These are phyloP conservation scores for Articulospora tetracladia DNA, from an alignment of 495 filamentous ascomycete genomes.

Conservation along the genomic window DNA sequence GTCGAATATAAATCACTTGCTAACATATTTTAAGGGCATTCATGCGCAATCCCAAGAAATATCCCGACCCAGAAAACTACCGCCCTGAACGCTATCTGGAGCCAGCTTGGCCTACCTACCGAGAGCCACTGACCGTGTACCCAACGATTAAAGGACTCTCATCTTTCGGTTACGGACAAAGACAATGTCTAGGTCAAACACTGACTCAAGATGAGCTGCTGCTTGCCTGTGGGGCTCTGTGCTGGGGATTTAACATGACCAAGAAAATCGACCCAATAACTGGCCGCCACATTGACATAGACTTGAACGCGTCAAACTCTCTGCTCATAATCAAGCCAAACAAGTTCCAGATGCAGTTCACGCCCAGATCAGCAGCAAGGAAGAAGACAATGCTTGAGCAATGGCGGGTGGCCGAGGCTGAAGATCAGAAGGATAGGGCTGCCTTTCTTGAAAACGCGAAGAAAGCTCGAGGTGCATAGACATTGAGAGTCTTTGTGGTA, in stretches of 20 bases:
- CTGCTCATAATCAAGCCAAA: not conserved
- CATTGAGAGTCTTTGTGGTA: too few species aligned
- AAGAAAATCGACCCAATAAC: constrained; percentile 1
- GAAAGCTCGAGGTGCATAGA: not conserved
- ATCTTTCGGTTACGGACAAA: constrained; percentile 11
- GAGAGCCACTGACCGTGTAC: constrained; percentile 43
- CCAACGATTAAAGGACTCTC: constrained; percentile 28
- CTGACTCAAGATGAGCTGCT: not conserved
- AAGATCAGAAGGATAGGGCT: not conserved
- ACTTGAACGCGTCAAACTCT: not conserved
- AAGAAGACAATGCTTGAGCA: not conserved
- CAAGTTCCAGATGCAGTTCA: not conserved
- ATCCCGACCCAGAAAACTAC: constrained; percentile 57
- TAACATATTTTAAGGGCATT: constrained; percentile 30
- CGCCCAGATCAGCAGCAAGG: not conserved
- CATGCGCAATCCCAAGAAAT: constrained; percentile 53
- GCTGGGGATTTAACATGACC: not conserved
- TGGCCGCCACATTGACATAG: not conserved
- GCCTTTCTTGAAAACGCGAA: not conserved
- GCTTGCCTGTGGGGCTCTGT: not conserved
- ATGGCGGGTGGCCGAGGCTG: not conserved
- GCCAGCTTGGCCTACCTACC: constrained; percentile 10
- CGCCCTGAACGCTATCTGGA: constrained; percentile 47
- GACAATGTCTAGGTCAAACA: constrained; percentile 5
- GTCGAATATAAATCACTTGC: not conserved